These are phyloP conservation scores for Phytophthora multivora DNA, from an alignment of 352 stramenopile species.

Conservation along the genomic window DNA sequence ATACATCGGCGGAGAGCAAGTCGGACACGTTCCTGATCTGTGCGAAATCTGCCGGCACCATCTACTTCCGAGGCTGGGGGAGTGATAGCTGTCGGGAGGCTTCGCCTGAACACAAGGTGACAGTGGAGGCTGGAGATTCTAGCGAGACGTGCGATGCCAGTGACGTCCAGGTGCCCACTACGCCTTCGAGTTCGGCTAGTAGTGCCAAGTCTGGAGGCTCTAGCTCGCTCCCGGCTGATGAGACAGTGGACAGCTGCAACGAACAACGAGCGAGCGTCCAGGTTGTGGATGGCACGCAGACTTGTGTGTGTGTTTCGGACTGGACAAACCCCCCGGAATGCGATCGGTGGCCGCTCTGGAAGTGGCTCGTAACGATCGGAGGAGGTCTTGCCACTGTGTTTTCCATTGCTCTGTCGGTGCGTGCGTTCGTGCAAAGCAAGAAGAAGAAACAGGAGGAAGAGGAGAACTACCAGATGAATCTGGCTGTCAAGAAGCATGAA, in stretches of 20 bases:
- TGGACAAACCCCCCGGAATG: constrained; percentile 64
- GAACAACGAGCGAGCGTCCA: constrained; percentile 52
- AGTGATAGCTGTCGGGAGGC: constrained; percentile 53
- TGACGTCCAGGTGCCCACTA: constrained; percentile 14
- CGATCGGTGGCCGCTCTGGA: constrained; percentile 54
- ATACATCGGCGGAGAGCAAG: constrained; percentile 38
- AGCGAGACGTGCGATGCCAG: constrained; percentile 27
- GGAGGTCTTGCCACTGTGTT: constrained; percentile 58
- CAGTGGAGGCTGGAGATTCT: constrained; percentile 44
- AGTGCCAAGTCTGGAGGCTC: not conserved
- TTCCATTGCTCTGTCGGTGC: constrained; percentile 57
- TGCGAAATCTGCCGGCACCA: constrained; percentile 47
- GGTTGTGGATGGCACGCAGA: constrained; percentile 35
- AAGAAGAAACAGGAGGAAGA: constrained; percentile 40
- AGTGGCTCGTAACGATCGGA: constrained; percentile 61
- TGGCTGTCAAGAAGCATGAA: constrained; percentile 21
- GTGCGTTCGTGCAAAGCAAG: constrained; percentile 48
- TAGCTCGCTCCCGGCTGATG: constrained; percentile 22
- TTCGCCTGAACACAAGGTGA: constrained; percentile 51
- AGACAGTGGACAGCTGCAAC: constrained; percentile 53
- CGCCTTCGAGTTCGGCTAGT: constrained; percentile 7
- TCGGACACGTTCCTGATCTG: constrained; percentile 65
- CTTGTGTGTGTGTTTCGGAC: constrained; percentile 65
- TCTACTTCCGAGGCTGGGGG: constrained; percentile 70
- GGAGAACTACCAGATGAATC: constrained; percentile 11